phyloP scores from a whole-genome alignment of 2,329 filamentous ascomycete genomes.

The Fusarium piperis region DNA sequence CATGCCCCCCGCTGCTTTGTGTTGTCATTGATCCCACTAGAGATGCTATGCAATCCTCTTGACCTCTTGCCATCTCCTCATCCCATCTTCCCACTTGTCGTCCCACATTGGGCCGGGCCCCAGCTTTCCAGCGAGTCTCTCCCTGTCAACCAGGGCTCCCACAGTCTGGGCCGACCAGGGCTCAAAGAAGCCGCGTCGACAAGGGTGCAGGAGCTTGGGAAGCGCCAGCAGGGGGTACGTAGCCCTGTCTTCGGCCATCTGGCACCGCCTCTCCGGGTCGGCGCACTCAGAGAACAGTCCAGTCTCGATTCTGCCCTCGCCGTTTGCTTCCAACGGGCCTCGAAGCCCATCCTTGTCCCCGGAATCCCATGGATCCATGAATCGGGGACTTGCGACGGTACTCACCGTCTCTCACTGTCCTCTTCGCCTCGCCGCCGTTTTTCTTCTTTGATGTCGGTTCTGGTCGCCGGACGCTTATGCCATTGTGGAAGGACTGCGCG shows the following conservation, averaged over 20 bases:
- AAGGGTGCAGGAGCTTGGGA: slow-evolving; percentile 18
- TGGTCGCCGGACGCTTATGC: slow-evolving; percentile 1
- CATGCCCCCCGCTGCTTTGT: neutral
- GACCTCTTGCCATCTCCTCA: slow-evolving; percentile 13
- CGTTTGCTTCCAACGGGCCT: neutral
- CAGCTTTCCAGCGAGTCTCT: slow-evolving; percentile 11
- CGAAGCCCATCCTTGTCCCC: slow-evolving; percentile 14
- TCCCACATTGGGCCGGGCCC: slow-evolving; percentile 19
- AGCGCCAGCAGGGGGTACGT: slow-evolving; percentile 33
- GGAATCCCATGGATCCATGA: slow-evolving; percentile 26
- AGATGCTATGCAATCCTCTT: slow-evolving; percentile 2
- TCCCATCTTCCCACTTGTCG: slow-evolving; percentile 16
- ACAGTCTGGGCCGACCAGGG: slow-evolving; percentile 15
- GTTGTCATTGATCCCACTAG: neutral
- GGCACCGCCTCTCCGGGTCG: slow-evolving; percentile 37
- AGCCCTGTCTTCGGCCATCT: slow-evolving; percentile 31
- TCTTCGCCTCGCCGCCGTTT: neutral
- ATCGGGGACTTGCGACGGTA: slow-evolving; percentile 9
- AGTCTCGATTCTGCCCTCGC: slow-evolving; percentile 21
- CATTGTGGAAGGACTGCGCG: slow-evolving; percentile 9
- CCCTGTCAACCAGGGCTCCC: slow-evolving; percentile 19
- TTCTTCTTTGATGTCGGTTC: neutral
- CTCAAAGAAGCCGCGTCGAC: slow-evolving; percentile 14
- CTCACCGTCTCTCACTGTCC: neutral
- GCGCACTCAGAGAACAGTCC: neutral